Evolutionary conservation across 2,329 filamentous ascomycete genomes (phyloP).

Genomic region (Alternaria alternata): DNA sequence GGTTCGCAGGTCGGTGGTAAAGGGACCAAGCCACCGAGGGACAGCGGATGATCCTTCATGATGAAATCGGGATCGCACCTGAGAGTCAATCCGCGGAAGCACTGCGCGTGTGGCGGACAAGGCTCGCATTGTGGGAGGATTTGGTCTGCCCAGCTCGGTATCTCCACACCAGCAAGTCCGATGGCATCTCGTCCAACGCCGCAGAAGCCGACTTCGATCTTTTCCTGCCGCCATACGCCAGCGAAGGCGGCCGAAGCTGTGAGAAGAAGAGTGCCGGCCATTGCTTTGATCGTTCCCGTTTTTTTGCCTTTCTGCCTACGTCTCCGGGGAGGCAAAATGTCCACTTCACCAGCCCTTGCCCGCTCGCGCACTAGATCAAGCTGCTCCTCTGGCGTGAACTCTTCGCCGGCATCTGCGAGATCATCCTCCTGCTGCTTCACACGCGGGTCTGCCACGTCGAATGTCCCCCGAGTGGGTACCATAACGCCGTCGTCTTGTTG

Average conservation of each 20-base stretch:
- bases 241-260: constrained; percentile 76
- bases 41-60: constrained; percentile 81
- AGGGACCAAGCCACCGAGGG: constrained; percentile 80
- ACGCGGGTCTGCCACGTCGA: constrained; percentile 64
- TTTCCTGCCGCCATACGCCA: constrained; percentile 91
- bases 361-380: constrained; percentile 79
- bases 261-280: constrained; percentile 74
- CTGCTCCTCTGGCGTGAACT: constrained; percentile 90
- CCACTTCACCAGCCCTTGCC: constrained; percentile 62
- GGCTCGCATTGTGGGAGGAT: constrained; percentile 85
- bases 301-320: constrained; percentile 48
- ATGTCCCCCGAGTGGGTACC: constrained; percentile 65
- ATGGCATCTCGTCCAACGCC: constrained; percentile 73
- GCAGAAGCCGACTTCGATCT: constrained; percentile 95
- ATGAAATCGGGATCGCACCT: constrained; percentile 89
- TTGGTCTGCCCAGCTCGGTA: constrained; percentile 76
- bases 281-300: constrained; percentile 64
- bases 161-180: constrained; percentile 65
- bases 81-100: constrained; percentile 78
- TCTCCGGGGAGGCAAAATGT: constrained; percentile 55
- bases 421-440: constrained; percentile 51
- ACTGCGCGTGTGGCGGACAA: constrained; percentile 90
- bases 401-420: constrained; percentile 76
- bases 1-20: constrained; percentile 92
- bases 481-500: constrained; percentile 62